A percentile compares a stretch with the other conserved stretches of the same genome.
These are phyloP conservation scores for Lotus japonicus DNA, from an alignment of 306 rosid species.

Conservation along the genomic window DNA sequence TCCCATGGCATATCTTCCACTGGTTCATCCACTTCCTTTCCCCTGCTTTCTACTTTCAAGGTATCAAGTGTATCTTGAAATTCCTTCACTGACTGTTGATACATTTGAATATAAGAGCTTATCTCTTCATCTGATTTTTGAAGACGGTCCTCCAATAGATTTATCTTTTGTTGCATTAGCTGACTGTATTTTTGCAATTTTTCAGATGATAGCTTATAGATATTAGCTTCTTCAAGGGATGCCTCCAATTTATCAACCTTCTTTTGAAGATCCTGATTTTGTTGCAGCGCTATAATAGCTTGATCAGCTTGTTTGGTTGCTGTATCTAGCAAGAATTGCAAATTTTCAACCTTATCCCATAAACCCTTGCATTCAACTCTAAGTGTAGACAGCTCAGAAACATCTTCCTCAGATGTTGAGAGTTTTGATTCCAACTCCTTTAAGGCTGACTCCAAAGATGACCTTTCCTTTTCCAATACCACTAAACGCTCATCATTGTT, in stretches of 20 bases:
- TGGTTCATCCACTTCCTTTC: constrained; percentile 50
- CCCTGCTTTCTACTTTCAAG: constrained; percentile 76
- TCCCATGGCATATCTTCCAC: constrained; percentile 91
- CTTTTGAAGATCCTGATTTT: constrained; percentile 74
- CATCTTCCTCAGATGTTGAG: constrained; percentile 59
- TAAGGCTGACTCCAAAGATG: constrained; percentile 53
- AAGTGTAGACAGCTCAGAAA: constrained; percentile 50
- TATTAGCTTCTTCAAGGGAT: constrained; percentile 64
- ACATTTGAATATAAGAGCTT: constrained; percentile 63
- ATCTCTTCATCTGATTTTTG: constrained; percentile 82
- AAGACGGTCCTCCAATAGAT: constrained; percentile 68
- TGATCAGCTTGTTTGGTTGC: constrained; percentile 75
- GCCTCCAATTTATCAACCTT: constrained; percentile 77
- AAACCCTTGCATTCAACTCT: constrained; percentile 60
- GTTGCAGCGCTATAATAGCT: constrained; percentile 58
- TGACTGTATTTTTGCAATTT: constrained; percentile 61
- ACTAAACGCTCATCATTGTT: constrained; percentile 52
- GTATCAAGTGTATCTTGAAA: constrained; percentile 66
- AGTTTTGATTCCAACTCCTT: constrained; percentile 69
- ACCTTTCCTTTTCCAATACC: constrained; percentile 66
- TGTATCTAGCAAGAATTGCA: constrained; percentile 63
- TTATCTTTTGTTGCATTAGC: constrained; percentile 70
- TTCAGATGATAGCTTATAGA: constrained; percentile 64
- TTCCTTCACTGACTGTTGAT: constrained; percentile 81
- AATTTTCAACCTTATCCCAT: constrained; percentile 53